Evolutionary conservation across 257 asterid genomes (phyloP).

Genomic region (Misopates orontium): DNA sequence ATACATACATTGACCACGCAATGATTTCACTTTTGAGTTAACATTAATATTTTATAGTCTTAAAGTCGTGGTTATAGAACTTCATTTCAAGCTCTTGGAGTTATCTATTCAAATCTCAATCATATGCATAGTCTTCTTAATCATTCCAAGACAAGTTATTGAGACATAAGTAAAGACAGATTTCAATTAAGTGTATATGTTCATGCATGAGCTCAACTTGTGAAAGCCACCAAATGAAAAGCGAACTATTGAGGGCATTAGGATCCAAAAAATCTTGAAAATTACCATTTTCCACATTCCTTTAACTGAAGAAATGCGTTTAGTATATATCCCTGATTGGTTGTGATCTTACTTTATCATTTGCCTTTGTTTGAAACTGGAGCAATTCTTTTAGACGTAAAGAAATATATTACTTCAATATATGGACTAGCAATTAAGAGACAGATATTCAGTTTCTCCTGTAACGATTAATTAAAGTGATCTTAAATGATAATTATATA

Average conservation of each 20-base stretch:
- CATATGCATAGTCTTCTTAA: slow-evolving; percentile 17
- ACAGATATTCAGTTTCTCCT: too few species aligned
- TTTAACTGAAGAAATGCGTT: too few species aligned
- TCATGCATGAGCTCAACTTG: too few species aligned
- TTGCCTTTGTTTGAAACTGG: neutral
- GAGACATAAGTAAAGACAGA: neutral
- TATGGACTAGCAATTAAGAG: neutral
- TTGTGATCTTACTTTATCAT: neutral
- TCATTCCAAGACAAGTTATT: neutral
- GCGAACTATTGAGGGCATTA: too few species aligned
- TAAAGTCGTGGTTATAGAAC: slow-evolving; percentile 31
- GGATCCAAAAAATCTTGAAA: too few species aligned
- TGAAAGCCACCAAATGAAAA: too few species aligned
- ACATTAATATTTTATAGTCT: neutral
- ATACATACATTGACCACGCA: slow-evolving; percentile 27
- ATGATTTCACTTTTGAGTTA: slow-evolving; percentile 22
- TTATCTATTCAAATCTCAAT: slow-evolving; percentile 22
- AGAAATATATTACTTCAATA: neutral
- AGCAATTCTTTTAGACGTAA: neutral
- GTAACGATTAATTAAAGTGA: too few species aligned
- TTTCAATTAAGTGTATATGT: too few species aligned
- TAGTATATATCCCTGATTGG: neutral
- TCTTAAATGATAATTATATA: too few species aligned
- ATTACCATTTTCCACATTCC: too few species aligned
- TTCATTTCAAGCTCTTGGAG: slow-evolving; percentile 13